phyloP scores from a whole-genome alignment of 2,329 filamentous ascomycete species.

The Xylaria sp. region DNA sequence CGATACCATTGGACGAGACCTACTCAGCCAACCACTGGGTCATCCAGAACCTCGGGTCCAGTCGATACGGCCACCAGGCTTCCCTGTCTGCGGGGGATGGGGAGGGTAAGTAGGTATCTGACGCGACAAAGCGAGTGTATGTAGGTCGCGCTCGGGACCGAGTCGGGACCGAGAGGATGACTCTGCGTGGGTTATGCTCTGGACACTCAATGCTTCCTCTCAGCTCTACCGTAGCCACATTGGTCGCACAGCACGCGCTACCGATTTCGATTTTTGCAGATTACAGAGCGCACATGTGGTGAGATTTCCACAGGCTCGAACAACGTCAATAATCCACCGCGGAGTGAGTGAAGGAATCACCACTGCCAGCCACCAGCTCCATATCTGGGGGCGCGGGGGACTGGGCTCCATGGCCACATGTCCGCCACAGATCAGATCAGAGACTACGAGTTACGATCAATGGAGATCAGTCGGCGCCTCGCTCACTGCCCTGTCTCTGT shows the following conservation, averaged over 20 bases:
- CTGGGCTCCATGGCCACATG: slow-evolving; percentile 10
- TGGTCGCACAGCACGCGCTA: slow-evolving; percentile 19
- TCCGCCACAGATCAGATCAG: slow-evolving; percentile 17
- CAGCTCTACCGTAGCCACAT: slow-evolving; percentile 2
- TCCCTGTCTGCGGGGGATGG: slow-evolving; percentile 9
- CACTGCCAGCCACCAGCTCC: background rate
- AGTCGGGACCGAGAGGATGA: slow-evolving; percentile 35
- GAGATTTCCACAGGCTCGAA: background rate
- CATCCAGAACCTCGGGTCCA: slow-evolving; percentile 24
- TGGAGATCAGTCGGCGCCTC: slow-evolving; percentile 17
- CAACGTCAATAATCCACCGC: background rate
- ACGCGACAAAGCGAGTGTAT: background rate
- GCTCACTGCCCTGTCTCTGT: background rate
- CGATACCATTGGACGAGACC: slow-evolving; percentile 6
- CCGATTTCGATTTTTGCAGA: slow-evolving; percentile 15
- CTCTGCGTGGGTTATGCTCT: slow-evolving; percentile 20
- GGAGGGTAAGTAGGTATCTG: background rate
- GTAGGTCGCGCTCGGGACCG: slow-evolving; percentile 32
- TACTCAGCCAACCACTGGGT: slow-evolving; percentile 12
- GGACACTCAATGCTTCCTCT: background rate
- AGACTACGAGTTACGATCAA: background rate
- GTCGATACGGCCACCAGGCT: slow-evolving; percentile 7
- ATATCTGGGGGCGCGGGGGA: slow-evolving; percentile 8
- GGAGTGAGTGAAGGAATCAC: background rate
- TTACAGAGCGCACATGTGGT: background rate